A percentile compares a stretch with the other conserved stretches of the same genome.
phyloP scores from a whole-genome alignment of 441 rosid species.

The Syzygium malaccense region DNA sequence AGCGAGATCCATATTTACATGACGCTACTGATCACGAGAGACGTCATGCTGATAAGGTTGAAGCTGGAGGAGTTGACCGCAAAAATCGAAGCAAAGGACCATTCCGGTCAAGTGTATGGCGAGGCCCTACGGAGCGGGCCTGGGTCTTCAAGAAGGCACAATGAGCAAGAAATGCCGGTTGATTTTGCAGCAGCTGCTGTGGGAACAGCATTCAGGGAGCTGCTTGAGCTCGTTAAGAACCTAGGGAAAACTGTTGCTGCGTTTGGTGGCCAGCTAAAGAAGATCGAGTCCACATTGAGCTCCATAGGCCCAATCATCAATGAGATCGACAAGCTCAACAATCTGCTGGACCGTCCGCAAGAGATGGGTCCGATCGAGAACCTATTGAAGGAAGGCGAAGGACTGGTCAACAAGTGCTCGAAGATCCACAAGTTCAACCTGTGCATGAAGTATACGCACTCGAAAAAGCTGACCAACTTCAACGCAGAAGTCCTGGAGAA shows the following conservation, averaged over 20 bases:
- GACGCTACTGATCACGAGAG: not conserved
- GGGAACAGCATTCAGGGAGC: not conserved
- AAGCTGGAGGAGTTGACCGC: not conserved
- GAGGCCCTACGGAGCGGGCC: too few relatives aligned
- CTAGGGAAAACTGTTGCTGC: not conserved
- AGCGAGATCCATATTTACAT: not conserved
- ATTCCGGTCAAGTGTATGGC: not conserved
- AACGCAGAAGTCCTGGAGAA: too few relatives aligned
- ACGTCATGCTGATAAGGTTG: not conserved
- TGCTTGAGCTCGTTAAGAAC: not conserved
- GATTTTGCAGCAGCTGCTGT: not conserved
- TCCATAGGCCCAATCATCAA: not conserved
- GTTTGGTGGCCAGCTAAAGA: not conserved
- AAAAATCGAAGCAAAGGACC: too few relatives aligned
- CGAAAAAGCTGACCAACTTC: constrained; percentile 8
- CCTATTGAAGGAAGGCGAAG: constrained; percentile 10
- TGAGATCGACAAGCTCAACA: constrained; percentile 12
- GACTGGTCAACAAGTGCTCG: constrained; percentile 16
- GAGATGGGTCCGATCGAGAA: constrained; percentile 7
- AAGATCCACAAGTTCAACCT: not conserved
- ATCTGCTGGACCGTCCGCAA: not conserved
- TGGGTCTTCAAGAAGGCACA: too few relatives aligned
- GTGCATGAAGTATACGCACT: not conserved
- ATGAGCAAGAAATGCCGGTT: too few relatives aligned
- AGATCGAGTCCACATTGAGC: constrained; percentile 13